Evolutionary conservation across 192 early-diverging fungal species (phyloP).

Genomic region (Backusella morwellensis): DNA sequence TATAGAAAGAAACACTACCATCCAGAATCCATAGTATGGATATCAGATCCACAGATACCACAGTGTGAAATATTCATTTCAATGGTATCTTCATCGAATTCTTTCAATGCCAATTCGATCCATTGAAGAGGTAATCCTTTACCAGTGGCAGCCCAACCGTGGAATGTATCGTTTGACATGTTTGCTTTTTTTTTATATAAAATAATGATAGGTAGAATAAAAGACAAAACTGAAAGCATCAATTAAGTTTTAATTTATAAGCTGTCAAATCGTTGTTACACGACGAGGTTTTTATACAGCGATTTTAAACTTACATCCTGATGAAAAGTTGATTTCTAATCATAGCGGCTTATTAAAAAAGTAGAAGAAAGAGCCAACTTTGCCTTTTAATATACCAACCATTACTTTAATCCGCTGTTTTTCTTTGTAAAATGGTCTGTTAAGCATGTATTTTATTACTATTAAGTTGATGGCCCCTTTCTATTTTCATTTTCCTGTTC

Average conservation of each 20-base stretch:
- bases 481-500: neutral
- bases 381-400: neutral
- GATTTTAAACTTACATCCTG: neutral
- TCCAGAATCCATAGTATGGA: constrained; percentile 63
- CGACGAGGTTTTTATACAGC: neutral
- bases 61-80: constrained; percentile 57
- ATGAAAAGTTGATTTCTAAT: neutral
- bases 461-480: neutral
- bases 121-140: constrained; percentile 26
- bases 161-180: constrained; percentile 22
- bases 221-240: neutral
- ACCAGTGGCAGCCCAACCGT: constrained; percentile 21
- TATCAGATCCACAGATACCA: constrained; percentile 78
- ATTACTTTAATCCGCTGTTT: neutral
- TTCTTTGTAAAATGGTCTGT: neutral
- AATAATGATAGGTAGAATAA: neutral
- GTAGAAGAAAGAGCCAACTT: neutral
- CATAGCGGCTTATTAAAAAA: neutral
- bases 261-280: neutral
- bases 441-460: neutral
- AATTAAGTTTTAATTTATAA: neutral
- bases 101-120: constrained; percentile 31
- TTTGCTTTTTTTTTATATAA: constrained; percentile 3
- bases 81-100: constrained; percentile 39
- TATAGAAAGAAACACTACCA: neutral